A percentile compares a stretch with the other conserved stretches of the same genome.
Conservation (phyloP, 345 rosid genomes). For the Populus davidiana region DNA sequence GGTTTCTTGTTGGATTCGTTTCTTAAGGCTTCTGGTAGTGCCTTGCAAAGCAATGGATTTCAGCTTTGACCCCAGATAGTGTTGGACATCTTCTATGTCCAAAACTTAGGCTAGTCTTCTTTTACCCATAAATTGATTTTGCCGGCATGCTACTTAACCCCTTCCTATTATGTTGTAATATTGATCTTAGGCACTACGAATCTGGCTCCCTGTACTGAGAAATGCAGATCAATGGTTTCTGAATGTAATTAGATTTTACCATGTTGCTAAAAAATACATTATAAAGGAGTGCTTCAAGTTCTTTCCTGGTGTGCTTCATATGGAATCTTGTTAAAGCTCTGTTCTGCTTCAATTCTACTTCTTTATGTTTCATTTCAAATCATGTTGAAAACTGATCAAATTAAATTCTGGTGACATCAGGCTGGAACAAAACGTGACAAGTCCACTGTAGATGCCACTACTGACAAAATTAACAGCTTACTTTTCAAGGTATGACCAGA, state of each 20-base stretch:
- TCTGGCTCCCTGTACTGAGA: not conserved
- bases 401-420: slow-evolving; percentile 40
- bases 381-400: slow-evolving; percentile 16
- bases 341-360: not conserved
- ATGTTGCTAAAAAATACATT: not conserved
- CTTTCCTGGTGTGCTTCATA: not conserved
- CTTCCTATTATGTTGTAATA: not conserved
- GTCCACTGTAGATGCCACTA: slow-evolving; percentile 60
- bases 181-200: not conserved
- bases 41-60: not conserved
- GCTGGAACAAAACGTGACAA: slow-evolving; percentile 79
- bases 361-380: not conserved
- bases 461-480: slow-evolving; percentile 72
- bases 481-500: slow-evolving; percentile 62
- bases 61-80: not conserved
- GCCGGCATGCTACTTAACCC: not conserved
- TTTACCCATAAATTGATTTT: not conserved
- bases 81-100: not conserved
- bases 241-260: not conserved
- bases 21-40: not conserved
- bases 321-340: not conserved
- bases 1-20: not conserved
- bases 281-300: not conserved
- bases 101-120: not conserved
- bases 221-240: not conserved